Percentiles rank a stretch among this genome's conserved stretches.
Conservation (phyloP, 2,329 filamentous ascomycete species). For the Ceratocystis eucalypticola region DNA sequence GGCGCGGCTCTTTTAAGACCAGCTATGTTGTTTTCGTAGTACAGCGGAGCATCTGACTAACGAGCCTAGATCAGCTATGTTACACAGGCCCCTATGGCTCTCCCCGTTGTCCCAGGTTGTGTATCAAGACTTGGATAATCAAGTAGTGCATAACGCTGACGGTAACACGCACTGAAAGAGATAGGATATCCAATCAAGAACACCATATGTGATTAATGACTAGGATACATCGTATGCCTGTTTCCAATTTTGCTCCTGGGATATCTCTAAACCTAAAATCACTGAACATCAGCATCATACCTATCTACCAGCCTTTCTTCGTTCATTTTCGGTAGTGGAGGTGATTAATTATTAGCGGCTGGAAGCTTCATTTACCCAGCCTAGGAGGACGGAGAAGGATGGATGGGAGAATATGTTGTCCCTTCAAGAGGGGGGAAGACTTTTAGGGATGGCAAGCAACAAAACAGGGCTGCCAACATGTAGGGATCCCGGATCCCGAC, state of each 20-base stretch:
- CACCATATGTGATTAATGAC: not conserved
- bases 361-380: not conserved
- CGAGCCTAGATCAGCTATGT: not conserved
- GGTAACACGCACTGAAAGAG: not conserved
- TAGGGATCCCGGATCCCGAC: constrained; percentile 1
- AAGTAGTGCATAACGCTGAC: not conserved
- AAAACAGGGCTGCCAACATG: not conserved
- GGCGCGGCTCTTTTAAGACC: not conserved
- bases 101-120: not conserved
- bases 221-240: not conserved
- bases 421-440: not conserved
- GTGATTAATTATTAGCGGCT: not conserved
- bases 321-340: not conserved
- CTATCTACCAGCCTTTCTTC: not conserved
- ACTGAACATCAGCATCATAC: not conserved
- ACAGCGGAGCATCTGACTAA: not conserved
- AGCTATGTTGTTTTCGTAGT: not conserved
- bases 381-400: not conserved
- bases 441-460: not conserved
- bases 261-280: no score
- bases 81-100: not conserved
- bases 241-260: not conserved
- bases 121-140: not conserved
- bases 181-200: not conserved
- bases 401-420: not conserved